These are phyloP conservation scores for Microstroma glucosiphilum DNA, from an alignment of 1,284 basidiomycete species.

Conservation along the genomic window DNA sequence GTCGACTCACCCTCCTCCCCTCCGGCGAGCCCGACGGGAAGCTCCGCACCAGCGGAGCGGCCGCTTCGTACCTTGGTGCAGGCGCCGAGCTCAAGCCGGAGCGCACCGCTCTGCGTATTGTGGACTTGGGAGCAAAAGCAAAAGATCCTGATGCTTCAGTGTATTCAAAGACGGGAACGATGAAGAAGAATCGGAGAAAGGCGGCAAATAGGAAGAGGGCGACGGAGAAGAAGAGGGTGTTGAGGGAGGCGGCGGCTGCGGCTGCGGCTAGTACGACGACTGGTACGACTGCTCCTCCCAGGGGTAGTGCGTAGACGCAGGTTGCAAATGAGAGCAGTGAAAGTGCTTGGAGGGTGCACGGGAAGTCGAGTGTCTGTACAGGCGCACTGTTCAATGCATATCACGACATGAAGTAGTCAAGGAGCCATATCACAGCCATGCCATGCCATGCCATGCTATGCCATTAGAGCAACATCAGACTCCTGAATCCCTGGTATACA, in stretches of 20 bases:
- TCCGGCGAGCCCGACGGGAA: conserved; percentile 1
- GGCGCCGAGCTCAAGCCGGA: conserved; percentile 7
- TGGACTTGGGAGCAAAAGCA: not conserved
- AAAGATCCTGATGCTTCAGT: not conserved
- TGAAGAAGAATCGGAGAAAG: conserved; percentile 10
- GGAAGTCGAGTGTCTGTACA: no score
- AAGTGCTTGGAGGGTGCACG: not conserved
- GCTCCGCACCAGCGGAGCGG: conserved; percentile 3
- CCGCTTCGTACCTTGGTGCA: conserved; percentile 5
- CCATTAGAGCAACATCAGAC: no score
- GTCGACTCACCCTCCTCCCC: not conserved
- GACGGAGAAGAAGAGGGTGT: conserved; percentile 1
- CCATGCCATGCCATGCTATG: no score
- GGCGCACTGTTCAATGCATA: not conserved
- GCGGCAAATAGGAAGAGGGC: conserved; percentile 9
- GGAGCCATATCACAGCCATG: not conserved
- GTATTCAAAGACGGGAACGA: conserved; percentile 9
- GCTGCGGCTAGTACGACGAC: not conserved
- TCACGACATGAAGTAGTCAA: not conserved
- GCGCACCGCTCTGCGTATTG: not conserved
- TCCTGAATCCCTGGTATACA: no score
- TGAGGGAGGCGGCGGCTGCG: not conserved
- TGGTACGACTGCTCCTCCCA: no score
- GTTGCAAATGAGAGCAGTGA: not conserved
- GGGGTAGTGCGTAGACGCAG: not conserved